Base-by-base conservation (phyloP, 305 asterid genomes). In the Rubia peregrina region DNA sequence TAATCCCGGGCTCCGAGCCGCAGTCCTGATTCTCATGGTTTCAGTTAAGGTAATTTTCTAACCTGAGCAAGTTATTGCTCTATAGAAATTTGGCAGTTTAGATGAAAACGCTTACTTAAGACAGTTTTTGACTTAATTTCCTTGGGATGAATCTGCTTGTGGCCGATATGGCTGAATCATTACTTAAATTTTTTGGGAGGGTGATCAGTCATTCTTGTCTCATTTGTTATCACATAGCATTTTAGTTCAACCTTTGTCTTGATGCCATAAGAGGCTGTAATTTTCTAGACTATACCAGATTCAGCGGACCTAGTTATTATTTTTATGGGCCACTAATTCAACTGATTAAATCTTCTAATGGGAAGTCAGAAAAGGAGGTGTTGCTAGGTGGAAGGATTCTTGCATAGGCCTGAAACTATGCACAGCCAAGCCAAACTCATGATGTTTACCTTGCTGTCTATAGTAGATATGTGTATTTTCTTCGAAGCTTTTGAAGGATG, bases 21-120 rank as follows among this genome's bases (percentile, higher is more conserved):
- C 92, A 65, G 61, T 83, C 73, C 83, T 94, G 96, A 95, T 89
- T 72, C 91, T 94, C 71, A 85, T 94, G 96, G 76, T 94, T 42
- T 89, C 99, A 68, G 77, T 88, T 36, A 94, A 94, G 96, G 99
- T 94, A 85, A 73, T 55, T 56, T 66, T 48, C 77, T 49, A 59
- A 48, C 42, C 63, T 70, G 65, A 64, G 70, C 73, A 12, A 62
- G 42, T 71, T 64, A 43, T 75, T 68, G 53, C 33, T 30, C 33
- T 30, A 41, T 51, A 51, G 1, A 51, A 49, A 17, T 51, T 38
- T 30, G 10, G 21, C 61, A 21, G 55, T 6, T 12, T 61, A 43
- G 40, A 60, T 26, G 14, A 60, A 67, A 41, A 14, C 77, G 53
- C 69, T 59, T 77, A 30, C 59, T 30, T 65, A 68, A 43, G 56